These are phyloP conservation scores for Xylariaceae sp. DNA, from an alignment of 2,329 filamentous ascomycete genomes.

Conservation along the genomic window DNA sequence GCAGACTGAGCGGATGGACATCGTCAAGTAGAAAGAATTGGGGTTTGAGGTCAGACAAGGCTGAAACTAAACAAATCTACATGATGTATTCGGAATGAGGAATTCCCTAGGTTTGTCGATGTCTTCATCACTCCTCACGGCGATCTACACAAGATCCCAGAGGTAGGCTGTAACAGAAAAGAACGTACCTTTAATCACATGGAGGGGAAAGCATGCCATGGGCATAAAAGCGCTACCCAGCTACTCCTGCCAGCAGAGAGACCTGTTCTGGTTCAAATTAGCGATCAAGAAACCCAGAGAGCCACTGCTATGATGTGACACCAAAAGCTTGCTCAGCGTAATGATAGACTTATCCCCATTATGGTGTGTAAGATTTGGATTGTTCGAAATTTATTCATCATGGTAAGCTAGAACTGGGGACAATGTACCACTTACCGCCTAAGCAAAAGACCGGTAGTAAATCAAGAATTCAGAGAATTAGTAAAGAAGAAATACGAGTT, in stretches of 20 bases:
- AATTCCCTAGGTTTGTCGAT: slow-evolving; percentile 64
- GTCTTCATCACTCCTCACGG: slow-evolving; percentile 60
- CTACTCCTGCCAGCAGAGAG: background rate
- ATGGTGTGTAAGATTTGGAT: slow-evolving; percentile 63
- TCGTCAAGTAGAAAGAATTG: slow-evolving; percentile 27
- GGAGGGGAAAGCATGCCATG: background rate
- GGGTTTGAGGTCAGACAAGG: slow-evolving; percentile 62
- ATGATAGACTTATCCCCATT: slow-evolving; percentile 61
- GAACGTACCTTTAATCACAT: slow-evolving; percentile 51
- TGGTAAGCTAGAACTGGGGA: slow-evolving; percentile 33
- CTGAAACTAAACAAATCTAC: slow-evolving; percentile 70
- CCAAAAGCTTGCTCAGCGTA: slow-evolving; percentile 54
- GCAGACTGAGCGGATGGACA: slow-evolving; percentile 31
- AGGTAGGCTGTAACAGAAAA: slow-evolving; percentile 24
- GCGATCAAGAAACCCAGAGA: slow-evolving; percentile 8
- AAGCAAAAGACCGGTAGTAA: background rate
- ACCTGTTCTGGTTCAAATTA: slow-evolving; percentile 15
- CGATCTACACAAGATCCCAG: background rate
- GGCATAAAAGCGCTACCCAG: background rate
- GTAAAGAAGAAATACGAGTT: background rate
- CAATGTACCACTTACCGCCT: slow-evolving; percentile 6
- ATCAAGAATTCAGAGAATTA: slow-evolving; percentile 2
- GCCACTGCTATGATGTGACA: background rate
- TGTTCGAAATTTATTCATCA: slow-evolving; percentile 56
- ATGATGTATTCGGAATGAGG: slow-evolving; percentile 69